phyloP scores from a whole-genome alignment of 768 basidiomycete species.

The Mrakia hoshinonis region DNA sequence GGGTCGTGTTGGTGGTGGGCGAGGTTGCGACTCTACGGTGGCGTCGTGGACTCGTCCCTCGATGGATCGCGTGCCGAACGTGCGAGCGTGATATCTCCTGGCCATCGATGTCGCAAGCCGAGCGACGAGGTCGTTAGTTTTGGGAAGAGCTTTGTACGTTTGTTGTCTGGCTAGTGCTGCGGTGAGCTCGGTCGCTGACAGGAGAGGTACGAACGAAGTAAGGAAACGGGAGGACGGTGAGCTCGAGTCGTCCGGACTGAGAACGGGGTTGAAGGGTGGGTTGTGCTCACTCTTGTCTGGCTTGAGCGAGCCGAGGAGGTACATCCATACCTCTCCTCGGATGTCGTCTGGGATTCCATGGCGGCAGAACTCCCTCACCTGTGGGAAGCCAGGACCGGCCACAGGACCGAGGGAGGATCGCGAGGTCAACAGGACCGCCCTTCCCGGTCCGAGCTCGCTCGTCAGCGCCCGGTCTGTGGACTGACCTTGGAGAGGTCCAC shows the following conservation, averaged over 20 bases:
- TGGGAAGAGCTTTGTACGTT: not conserved
- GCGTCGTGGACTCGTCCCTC: not conserved
- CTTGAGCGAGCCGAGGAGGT: conserved; percentile 5
- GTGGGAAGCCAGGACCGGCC: too few species aligned
- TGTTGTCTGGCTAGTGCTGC: conserved; percentile 4
- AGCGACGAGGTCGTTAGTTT: conserved; percentile 8
- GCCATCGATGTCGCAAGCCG: conserved; percentile 5
- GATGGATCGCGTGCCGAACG: conserved; percentile 9
- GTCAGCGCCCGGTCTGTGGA: not conserved
- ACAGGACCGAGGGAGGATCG: not conserved
- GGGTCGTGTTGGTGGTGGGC: not conserved
- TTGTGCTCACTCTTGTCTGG: conserved; percentile 16
- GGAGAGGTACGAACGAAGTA: not conserved
- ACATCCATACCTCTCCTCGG: conserved; percentile 26
- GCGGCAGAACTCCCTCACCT: conserved; percentile 13
- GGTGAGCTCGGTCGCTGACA: conserved; percentile 16
- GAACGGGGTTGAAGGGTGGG: not conserved
- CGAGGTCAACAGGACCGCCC: not conserved
- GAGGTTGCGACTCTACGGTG: not conserved
- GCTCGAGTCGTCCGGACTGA: not conserved
- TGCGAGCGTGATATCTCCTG: conserved; percentile 5
- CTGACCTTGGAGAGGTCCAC: conserved; percentile 9
- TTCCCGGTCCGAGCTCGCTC: not conserved
- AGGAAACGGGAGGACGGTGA: not conserved
- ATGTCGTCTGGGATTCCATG: conserved; percentile 21